Evolutionary conservation across 257 asterid species (phyloP).

Genomic region (Nicotiana otophora): DNA sequence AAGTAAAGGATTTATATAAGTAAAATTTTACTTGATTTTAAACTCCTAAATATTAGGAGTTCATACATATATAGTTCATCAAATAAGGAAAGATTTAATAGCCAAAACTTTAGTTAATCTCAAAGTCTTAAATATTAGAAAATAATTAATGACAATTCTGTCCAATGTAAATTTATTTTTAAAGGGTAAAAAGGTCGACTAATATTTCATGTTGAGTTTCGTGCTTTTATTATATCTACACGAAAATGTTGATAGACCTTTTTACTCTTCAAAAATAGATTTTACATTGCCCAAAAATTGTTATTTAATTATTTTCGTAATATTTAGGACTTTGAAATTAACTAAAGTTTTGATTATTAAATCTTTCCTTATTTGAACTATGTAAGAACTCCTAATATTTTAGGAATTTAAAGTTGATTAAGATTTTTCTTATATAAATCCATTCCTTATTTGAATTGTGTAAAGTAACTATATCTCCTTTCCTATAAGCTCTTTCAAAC

Average conservation of each 20-base stretch:
- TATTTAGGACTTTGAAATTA: neutral
- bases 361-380: neutral
- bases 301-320: too few relatives aligned
- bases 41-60: too few relatives aligned
- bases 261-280: neutral
- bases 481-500: neutral
- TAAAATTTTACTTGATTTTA: neutral
- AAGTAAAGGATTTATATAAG: neutral
- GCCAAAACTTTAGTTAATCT: neutral
- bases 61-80: neutral
- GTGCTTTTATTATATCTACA: too few relatives aligned
- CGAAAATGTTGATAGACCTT: neutral
- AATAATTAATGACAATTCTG: too few relatives aligned
- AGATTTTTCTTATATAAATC: neutral
- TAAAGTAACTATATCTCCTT: neutral
- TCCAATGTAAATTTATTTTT: too few relatives aligned
- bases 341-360: neutral
- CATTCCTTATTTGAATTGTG: neutral
- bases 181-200: too few relatives aligned
- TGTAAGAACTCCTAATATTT: neutral
- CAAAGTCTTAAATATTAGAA: too few relatives aligned
- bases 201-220: too few relatives aligned
- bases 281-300: too few relatives aligned
- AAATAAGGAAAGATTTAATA: neutral
- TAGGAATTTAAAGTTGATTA: neutral